These are phyloP conservation scores for Pseudogymnoascus sp. DNA, from an alignment of 2,329 filamentous ascomycete species.

Conservation along the genomic window DNA sequence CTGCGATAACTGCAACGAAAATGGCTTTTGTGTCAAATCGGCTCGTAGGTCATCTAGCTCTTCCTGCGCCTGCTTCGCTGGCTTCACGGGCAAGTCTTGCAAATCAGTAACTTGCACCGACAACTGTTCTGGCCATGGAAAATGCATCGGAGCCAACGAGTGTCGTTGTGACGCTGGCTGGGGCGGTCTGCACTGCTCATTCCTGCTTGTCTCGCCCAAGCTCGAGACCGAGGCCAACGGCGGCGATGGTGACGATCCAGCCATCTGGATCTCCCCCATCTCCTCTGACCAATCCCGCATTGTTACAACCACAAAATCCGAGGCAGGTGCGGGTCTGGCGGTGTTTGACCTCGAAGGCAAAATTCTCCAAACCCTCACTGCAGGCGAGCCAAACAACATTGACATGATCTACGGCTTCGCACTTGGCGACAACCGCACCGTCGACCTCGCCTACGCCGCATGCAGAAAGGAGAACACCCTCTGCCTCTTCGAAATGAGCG, in stretches of 20 bases:
- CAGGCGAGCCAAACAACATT: constrained; percentile 44
- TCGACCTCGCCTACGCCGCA: constrained; percentile 42
- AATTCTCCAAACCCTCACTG: constrained; percentile 35
- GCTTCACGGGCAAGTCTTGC: constrained; percentile 32
- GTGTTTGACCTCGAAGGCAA: constrained; percentile 42
- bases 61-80: constrained; percentile 36
- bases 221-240: constrained; percentile 37
- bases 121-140: constrained; percentile 34
- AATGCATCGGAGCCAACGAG: constrained; percentile 33
- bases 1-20: background rate
- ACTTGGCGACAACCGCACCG: constrained; percentile 31
- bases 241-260: constrained; percentile 39
- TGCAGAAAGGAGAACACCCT: constrained; percentile 43
- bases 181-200: constrained; percentile 38
- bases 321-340: constrained; percentile 38
- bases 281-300: constrained; percentile 36
- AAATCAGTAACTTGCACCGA: constrained; percentile 31
- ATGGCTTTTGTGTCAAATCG: background rate
- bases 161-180: constrained; percentile 35
- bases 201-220: constrained; percentile 33
- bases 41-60: constrained; percentile 20
- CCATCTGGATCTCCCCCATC: constrained; percentile 39
- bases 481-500: constrained; percentile 42
- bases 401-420: constrained; percentile 44
- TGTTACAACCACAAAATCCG: constrained; percentile 44